phyloP scores from a whole-genome alignment of 257 asterid genomes.

The Solanum appendiculatum region DNA sequence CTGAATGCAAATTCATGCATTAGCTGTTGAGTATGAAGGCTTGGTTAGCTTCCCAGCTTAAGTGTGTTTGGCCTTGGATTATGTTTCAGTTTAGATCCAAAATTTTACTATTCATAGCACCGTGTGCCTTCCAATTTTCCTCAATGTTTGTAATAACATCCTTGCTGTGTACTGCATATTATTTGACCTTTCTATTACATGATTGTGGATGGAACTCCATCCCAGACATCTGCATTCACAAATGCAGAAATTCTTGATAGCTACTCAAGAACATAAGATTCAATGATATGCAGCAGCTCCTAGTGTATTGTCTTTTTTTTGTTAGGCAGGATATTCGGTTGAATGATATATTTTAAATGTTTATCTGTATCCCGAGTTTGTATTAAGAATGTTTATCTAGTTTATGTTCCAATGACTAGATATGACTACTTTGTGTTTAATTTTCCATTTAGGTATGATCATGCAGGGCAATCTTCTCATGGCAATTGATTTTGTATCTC shows the following conservation, averaged over 20 bases:
- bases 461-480: slow-evolving; percentile 73
- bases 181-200: background rate
- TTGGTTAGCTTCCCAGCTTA: background rate
- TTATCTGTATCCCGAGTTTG: background rate
- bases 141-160: background rate
- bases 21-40: background rate
- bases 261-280: background rate
- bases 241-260: background rate
- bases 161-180: background rate
- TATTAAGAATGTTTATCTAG: background rate
- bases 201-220: background rate
- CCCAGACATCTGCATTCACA: background rate
- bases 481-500: slow-evolving; percentile 86
- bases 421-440: background rate
- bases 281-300: background rate
- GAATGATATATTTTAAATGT: background rate
- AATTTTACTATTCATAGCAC: background rate
- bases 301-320: background rate
- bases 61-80: background rate
- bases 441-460: slow-evolving; percentile 45
- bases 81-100: background rate
- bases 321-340: background rate
- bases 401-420: background rate
- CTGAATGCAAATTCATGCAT: background rate
- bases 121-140: background rate